Evolutionary conservation across 148 eudicot genomes (phyloP), one percentile per base, ranked within the genome.

Genomic region (Fagopyrum homotropicum): DNA sequence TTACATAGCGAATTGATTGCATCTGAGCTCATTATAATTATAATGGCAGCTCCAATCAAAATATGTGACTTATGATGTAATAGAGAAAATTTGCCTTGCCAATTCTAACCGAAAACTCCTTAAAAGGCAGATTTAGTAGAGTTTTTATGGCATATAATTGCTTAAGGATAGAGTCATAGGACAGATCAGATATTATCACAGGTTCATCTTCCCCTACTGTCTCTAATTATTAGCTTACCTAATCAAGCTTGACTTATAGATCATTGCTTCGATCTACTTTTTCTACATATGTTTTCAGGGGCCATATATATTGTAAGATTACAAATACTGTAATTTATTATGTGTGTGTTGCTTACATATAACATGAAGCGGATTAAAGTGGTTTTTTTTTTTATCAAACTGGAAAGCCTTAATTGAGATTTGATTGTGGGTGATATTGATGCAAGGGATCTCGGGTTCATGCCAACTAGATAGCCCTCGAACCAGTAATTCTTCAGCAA

Each of bases 381-480:
- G 43, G 68, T 14, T 16, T 26, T 59, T 59, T 59, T 56, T 22
- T 4, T 19, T 59, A 8, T 19, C 12, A 0, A 59, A 22, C 35
- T 59, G n/a, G 10, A 64, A 40, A 30, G 35, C 40, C 46, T 64
- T 30, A 64, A 40, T 54, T 74, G 60, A 14, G 45, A 30, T 45
- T 59, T 19, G 49, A 47, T 4, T 52, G 19, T 59, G 57, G 14
- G 66, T 75, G 17, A 17, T 77, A 45, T 50, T 76, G 75, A 75
- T 83, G 78, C 49, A 78, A 86, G 90, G 88, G 69, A 76, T 86
- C 57, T 75, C 87, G 40, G 90, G 80, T 76, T 74, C 91, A 54
- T 85, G 79, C 80, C 85, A 81, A 63, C 63, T 87, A 79, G 93
- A 86, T 71, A 89, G 89, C 79, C 96, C 96, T 73, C 84, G 74